A percentile compares a stretch with the other conserved stretches of the same genome.
Conservation (phyloP, 2,329 filamentous ascomycete genomes). For the Colletotrichum shisoi region DNA sequence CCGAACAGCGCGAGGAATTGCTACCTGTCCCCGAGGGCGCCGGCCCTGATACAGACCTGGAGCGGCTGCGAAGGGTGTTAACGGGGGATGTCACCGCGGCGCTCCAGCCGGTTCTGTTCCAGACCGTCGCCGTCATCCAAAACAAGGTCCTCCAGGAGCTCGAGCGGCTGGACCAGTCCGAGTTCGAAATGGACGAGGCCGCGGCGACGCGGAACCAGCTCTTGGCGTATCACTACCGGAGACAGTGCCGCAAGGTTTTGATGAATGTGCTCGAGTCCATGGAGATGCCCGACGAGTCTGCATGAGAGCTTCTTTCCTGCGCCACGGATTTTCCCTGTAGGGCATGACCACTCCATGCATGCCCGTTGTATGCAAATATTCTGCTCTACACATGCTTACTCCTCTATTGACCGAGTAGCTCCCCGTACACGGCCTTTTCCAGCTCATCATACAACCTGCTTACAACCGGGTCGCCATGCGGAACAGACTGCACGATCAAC, state of each 20-base stretch:
- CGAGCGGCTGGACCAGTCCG: constrained; percentile 57
- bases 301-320: too few species aligned
- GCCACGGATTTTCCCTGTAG: too few species aligned
- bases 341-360: too few species aligned
- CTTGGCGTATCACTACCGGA: constrained; percentile 59
- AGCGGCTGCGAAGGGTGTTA: constrained; percentile 46
- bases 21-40: constrained; percentile 41
- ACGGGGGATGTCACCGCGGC: constrained; percentile 45
- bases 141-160: constrained; percentile 55
- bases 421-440: constrained; percentile 51
- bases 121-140: constrained; percentile 53
- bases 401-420: constrained; percentile 27
- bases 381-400: neutral
- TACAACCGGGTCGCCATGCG: constrained; percentile 50
- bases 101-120: constrained; percentile 45
- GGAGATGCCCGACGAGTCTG: constrained; percentile 33
- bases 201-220: constrained; percentile 57
- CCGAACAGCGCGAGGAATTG: constrained; percentile 45
- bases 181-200: constrained; percentile 54
- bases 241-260: constrained; percentile 58
- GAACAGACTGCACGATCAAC: constrained; percentile 51
- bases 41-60: constrained; percentile 37
- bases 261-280: constrained; percentile 55
- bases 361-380: neutral
- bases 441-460: constrained; percentile 51